A percentile compares a stretch with the other conserved stretches of the same genome.
phyloP scores from a whole-genome alignment of 257 asterid species.

The Orobanche coerulescens region DNA sequence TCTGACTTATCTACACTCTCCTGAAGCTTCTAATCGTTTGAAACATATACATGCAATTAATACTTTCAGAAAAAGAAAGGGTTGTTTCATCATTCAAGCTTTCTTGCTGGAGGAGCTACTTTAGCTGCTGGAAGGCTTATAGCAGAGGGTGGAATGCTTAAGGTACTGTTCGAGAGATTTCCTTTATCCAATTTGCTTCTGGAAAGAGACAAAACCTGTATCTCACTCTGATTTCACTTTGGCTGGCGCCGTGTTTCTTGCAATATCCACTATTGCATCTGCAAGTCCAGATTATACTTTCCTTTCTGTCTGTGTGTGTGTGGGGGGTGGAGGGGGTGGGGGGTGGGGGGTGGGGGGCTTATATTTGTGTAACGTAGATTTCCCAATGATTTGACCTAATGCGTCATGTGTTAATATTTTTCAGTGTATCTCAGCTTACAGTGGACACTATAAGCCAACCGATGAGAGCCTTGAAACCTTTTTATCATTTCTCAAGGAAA shows the following conservation, averaged over 20 bases:
- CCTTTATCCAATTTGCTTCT: background rate
- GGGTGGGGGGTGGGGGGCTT: no score
- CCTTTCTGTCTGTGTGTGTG: no score
- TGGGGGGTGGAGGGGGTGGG: no score
- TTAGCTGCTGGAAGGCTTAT: slow-evolving; percentile 90
- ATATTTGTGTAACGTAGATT: background rate
- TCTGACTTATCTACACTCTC: slow-evolving; percentile 16
- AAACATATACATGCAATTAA: slow-evolving; percentile 7
- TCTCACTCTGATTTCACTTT: background rate
- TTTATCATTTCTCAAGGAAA: slow-evolving; percentile 55
- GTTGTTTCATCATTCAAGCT: slow-evolving; percentile 87
- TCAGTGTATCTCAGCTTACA: slow-evolving; percentile 85
- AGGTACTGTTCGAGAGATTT: slow-evolving; percentile 36
- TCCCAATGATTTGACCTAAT: slow-evolving; percentile 15
- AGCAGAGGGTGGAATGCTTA: slow-evolving; percentile 59
- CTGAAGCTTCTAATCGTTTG: background rate
- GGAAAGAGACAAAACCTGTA: slow-evolving; percentile 6
- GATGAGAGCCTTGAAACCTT: slow-evolving; percentile 67
- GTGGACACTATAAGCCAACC: slow-evolving; percentile 95
- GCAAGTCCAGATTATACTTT: no score
- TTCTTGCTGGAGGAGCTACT: slow-evolving; percentile 94
- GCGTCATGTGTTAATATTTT: background rate
- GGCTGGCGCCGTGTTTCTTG: slow-evolving; percentile 3
- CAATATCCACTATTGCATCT: no score
- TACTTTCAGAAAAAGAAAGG: slow-evolving; percentile 81